phyloP scores from a whole-genome alignment of 108 stramenopile genomes.

The Stephanodiscus minutulus region DNA sequence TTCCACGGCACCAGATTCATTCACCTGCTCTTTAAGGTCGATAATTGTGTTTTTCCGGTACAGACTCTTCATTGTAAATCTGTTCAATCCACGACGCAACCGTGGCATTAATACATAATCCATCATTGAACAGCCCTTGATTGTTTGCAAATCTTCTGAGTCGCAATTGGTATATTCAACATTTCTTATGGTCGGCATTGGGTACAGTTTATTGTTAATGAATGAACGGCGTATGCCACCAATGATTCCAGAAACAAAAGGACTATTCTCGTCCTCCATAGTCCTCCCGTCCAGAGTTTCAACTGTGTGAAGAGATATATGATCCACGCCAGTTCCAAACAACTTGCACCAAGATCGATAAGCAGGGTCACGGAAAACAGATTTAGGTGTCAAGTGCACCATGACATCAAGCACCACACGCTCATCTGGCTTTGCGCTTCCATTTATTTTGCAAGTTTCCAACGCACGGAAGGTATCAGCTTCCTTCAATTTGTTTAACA shows the following conservation, averaged over 20 bases:
- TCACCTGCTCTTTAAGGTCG: slow-evolving; percentile 21
- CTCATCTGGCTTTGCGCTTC: background rate
- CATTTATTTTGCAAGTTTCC: background rate
- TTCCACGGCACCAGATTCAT: slow-evolving; percentile 35
- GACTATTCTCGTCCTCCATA: slow-evolving; percentile 33
- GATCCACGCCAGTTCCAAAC: slow-evolving; percentile 50
- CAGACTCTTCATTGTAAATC: slow-evolving; percentile 24
- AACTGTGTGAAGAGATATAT: slow-evolving; percentile 53
- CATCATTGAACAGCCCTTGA: slow-evolving; percentile 58
- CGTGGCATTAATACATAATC: slow-evolving; percentile 71
- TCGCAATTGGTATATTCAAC: background rate
- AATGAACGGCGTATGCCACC: slow-evolving; percentile 59
- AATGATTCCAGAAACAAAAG: slow-evolving; percentile 58
- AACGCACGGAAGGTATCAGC: slow-evolving; percentile 33
- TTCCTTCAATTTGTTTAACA: slow-evolving; percentile 40
- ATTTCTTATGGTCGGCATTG: slow-evolving; percentile 26
- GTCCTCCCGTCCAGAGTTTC: slow-evolving; percentile 32
- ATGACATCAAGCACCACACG: slow-evolving; percentile 58
- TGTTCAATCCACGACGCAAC: slow-evolving; percentile 46
- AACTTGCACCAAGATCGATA: slow-evolving; percentile 58
- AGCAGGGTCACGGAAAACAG: slow-evolving; percentile 32
- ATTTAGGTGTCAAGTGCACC: slow-evolving; percentile 65
- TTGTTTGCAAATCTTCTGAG: slow-evolving; percentile 10
- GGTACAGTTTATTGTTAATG: slow-evolving; percentile 50
- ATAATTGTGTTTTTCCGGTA: slow-evolving; percentile 24